Evolutionary conservation across 1,139 yeast species (phyloP).

Genomic region (Torulaspora pretoriensis): DNA sequence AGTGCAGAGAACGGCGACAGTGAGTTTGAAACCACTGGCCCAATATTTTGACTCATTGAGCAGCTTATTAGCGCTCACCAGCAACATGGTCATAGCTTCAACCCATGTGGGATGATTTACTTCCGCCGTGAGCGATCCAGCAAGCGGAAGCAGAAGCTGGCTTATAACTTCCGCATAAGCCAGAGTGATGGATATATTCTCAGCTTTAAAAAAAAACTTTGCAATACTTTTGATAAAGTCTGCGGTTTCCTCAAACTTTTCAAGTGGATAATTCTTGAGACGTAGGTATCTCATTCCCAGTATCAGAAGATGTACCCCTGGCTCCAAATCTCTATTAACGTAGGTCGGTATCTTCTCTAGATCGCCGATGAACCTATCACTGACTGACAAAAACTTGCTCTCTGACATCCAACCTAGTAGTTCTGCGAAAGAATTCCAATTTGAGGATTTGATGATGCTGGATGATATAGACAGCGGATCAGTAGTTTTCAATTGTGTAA

Average conservation of each 20-base stretch:
- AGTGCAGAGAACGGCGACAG: conserved; percentile 73
- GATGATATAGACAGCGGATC: conserved; percentile 68
- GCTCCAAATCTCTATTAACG: conserved; percentile 58
- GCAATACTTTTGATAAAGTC: conserved; percentile 83
- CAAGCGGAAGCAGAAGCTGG: conserved; percentile 71
- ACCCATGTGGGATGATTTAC: conserved; percentile 96
- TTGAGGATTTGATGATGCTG: conserved; percentile 76
- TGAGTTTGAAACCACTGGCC: conserved; percentile 66
- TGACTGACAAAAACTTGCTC: conserved; percentile 75
- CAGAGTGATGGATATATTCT: conserved; percentile 56
- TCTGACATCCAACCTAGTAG: conserved; percentile 87
- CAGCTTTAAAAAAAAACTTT: conserved; percentile 69
- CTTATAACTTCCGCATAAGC: conserved; percentile 86
- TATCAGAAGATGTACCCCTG: conserved; percentile 67
- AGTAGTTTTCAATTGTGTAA: conserved; percentile 81
- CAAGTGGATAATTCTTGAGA: conserved; percentile 79
- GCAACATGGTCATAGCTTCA: conserved; percentile 66
- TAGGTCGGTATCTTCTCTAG: conserved; percentile 70
- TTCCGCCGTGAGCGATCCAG: conserved; percentile 86
- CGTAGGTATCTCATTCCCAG: conserved; percentile 87
- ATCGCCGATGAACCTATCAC: conserved; percentile 91
- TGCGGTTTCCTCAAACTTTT: conserved; percentile 85
- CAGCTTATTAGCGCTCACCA: conserved; percentile 45
- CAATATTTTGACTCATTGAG: conserved; percentile 55
- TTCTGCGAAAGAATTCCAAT: conserved; percentile 91